Conservation (phyloP, 2,329 filamentous ascomycete genomes). For the Laburnicola sp. region DNA sequence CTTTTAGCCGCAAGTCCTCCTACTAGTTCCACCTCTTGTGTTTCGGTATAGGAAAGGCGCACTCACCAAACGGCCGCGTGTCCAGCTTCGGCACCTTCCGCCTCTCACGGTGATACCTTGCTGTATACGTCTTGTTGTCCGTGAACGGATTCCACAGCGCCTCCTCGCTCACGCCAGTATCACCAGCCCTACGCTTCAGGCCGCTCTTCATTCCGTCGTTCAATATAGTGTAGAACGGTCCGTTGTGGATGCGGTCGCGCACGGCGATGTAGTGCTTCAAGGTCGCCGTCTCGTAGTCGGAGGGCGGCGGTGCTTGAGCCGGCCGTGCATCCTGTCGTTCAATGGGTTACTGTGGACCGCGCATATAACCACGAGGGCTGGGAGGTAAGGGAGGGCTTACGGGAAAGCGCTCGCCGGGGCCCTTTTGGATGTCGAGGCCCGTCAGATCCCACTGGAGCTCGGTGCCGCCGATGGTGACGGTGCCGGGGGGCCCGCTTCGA, state of each 20-base stretch:
- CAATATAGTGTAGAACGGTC: constrained; percentile 62
- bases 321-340: constrained; percentile 38
- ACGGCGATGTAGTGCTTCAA: constrained; percentile 56
- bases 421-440: constrained; percentile 46
- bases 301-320: constrained; percentile 46
- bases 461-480: constrained; percentile 48
- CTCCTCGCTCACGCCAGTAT: constrained; percentile 44
- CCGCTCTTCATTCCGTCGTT: constrained; percentile 52
- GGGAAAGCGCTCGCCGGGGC: constrained; percentile 48
- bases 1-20: no score
- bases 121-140: constrained; percentile 63
- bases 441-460: constrained; percentile 48
- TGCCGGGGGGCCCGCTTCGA: constrained; percentile 36
- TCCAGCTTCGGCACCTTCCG: constrained; percentile 59
- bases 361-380: no score
- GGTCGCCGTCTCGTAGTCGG: constrained; percentile 50
- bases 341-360: constrained; percentile 17
- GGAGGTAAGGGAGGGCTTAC: constrained; percentile 27
- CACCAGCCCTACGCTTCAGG: constrained; percentile 41
- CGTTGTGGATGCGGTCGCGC: constrained; percentile 60
- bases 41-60: no score
- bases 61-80: constrained; percentile 59
- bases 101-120: constrained; percentile 61
- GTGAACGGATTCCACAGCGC: constrained; percentile 62
- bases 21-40: no score